phyloP scores from a whole-genome alignment of 257 asterid genomes.

The Perilla frutescens region DNA sequence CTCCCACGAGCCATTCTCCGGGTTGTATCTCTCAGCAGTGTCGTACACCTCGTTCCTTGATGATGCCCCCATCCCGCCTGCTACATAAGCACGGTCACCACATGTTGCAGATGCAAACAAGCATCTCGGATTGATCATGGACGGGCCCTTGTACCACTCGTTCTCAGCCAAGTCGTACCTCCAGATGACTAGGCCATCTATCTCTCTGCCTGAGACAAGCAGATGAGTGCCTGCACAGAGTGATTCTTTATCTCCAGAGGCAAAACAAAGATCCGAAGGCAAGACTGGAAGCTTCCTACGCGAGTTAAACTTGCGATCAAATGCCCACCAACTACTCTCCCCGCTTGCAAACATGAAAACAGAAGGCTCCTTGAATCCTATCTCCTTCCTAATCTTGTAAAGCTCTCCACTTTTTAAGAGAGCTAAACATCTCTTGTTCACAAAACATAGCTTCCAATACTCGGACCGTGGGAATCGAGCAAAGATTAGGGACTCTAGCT shows the following conservation, averaged over 20 bases:
- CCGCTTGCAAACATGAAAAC: constrained; percentile 79
- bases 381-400: constrained; percentile 56
- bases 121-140: constrained; percentile 75
- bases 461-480: constrained; percentile 77
- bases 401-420: constrained; percentile 64
- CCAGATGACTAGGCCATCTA: constrained; percentile 70
- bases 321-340: constrained; percentile 72
- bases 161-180: constrained; percentile 66
- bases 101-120: constrained; percentile 77
- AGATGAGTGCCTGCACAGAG: constrained; percentile 75
- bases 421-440: constrained; percentile 59
- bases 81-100: constrained; percentile 64
- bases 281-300: constrained; percentile 61
- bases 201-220: constrained; percentile 71
- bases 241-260: constrained; percentile 72
- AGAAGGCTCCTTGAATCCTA: constrained; percentile 55
- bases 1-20: constrained; percentile 57
- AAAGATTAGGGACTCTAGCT: constrained; percentile 61
- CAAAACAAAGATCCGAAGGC: constrained; percentile 68
- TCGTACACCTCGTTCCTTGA: constrained; percentile 45
- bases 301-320: constrained; percentile 61
- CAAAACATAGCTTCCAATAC: constrained; percentile 59
- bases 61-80: constrained; percentile 65
- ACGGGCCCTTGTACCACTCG: constrained; percentile 70
- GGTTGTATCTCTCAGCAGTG: constrained; percentile 64